Percentiles rank a stretch among this genome's conserved stretches.
phyloP scores from a whole-genome alignment of 129 eudicot species.

The Saussurea involucrata region DNA sequence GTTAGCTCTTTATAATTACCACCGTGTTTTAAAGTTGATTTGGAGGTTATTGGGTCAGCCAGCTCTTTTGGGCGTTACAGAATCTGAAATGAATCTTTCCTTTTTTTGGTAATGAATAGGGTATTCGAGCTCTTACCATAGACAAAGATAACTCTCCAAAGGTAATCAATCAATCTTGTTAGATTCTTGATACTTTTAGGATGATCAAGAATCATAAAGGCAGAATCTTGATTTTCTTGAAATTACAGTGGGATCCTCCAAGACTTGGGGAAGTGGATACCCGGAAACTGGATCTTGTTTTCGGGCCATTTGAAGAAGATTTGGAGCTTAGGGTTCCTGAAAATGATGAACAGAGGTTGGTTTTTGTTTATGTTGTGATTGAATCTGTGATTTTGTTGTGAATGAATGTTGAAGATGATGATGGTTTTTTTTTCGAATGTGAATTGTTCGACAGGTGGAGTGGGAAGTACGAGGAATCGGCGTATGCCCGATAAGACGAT shows the following conservation, averaged over 20 bases:
- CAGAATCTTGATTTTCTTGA: background rate
- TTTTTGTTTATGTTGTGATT: conserved; percentile 3
- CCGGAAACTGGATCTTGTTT: conserved; percentile 53
- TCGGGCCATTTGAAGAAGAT: conserved; percentile 65
- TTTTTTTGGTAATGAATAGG: conserved; percentile 39
- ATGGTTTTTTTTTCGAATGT: background rate
- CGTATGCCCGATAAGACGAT: conserved; percentile 39
- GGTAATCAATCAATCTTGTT: conserved; percentile 29
- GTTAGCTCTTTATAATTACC: background rate
- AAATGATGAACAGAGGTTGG: conserved; percentile 65
- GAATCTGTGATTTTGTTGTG: background rate
- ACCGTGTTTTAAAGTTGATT: background rate
- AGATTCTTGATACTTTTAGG: background rate
- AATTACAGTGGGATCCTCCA: conserved; percentile 74
- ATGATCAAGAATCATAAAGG: background rate
- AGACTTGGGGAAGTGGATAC: conserved; percentile 60
- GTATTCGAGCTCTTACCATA: conserved; percentile 83
- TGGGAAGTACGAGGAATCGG: conserved; percentile 86
- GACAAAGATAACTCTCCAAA: conserved; percentile 94
- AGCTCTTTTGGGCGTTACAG: background rate
- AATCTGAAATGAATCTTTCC: background rate
- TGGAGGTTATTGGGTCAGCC: background rate
- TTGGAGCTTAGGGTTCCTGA: conserved; percentile 70
- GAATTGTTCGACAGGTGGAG: conserved; percentile 60
- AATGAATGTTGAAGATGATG: conserved; percentile 4